Conservation (phyloP, 176 grass and related monocot species). For the Pontederia crassipes region DNA sequence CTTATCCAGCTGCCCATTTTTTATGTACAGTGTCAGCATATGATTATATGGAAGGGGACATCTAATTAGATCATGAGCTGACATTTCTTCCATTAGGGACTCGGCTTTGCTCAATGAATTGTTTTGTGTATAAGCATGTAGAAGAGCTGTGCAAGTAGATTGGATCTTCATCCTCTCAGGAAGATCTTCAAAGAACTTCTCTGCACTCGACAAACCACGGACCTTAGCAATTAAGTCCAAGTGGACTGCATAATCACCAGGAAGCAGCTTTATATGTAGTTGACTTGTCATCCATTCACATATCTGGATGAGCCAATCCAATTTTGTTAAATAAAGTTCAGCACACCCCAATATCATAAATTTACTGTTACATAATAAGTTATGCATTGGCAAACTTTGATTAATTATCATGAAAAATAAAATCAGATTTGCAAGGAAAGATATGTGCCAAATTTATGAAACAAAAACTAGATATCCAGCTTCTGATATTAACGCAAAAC, state of each 20-base stretch:
- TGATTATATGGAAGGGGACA: conserved; percentile 66
- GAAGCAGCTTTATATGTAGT: conserved; percentile 53
- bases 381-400: neutral
- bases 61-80: conserved; percentile 34
- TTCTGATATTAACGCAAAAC: neutral
- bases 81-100: conserved; percentile 67
- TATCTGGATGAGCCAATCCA: conserved; percentile 26
- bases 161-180: conserved; percentile 63
- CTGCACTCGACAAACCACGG: conserved; percentile 46
- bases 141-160: conserved; percentile 53
- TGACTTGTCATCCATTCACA: conserved; percentile 85
- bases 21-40: conserved; percentile 83
- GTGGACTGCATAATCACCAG: conserved; percentile 78
- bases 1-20: conserved; percentile 32
- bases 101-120: conserved; percentile 45
- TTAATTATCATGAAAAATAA: neutral
- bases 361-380: neutral
- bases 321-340: neutral
- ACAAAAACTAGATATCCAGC: too few relatives aligned
- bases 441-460: too few relatives aligned
- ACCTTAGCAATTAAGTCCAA: conserved; percentile 79
- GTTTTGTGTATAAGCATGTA: conserved; percentile 58
- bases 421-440: too few relatives aligned
- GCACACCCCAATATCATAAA: neutral
- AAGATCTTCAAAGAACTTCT: conserved; percentile 89